Conservation (phyloP, 306 rosid genomes). For the Echinosophora koreensis region DNA sequence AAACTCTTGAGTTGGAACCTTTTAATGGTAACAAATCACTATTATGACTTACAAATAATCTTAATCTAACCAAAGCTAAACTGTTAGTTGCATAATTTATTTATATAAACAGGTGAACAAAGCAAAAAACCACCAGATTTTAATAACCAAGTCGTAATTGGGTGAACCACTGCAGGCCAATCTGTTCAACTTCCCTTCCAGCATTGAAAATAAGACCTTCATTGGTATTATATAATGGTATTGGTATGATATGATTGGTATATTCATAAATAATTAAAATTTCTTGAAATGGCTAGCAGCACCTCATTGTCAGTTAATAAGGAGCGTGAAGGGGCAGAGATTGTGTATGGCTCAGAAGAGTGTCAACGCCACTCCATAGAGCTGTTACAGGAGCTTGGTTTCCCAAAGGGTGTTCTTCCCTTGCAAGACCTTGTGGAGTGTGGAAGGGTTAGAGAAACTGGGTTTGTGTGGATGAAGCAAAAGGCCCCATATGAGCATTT, state of each 20-base stretch:
- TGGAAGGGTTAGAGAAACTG: constrained; percentile 76
- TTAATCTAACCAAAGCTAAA: neutral
- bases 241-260: neutral
- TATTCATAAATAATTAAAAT: neutral
- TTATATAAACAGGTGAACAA: constrained; percentile 5
- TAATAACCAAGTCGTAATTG: constrained; percentile 4
- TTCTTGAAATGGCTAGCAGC: constrained; percentile 43
- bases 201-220: neutral
- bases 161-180: constrained; percentile 54
- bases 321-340: constrained; percentile 73
- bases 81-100: neutral
- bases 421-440: constrained; percentile 77
- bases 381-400: constrained; percentile 72
- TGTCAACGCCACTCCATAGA: constrained; percentile 63
- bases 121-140: constrained; percentile 10
- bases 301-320: constrained; percentile 18
- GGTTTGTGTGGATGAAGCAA: constrained; percentile 89
- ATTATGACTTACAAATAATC: neutral
- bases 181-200: constrained; percentile 49
- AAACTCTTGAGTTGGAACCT: neutral
- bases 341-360: constrained; percentile 66
- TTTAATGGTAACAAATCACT: neutral
- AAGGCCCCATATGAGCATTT: constrained; percentile 75
- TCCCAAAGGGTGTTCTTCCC: constrained; percentile 81
- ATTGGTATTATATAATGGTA: constrained; percentile 22